Evolutionary conservation across 805 yeast species (phyloP), one percentile per base, ranked within the genome.

Genomic region (Yarrowia divulgata): DNA sequence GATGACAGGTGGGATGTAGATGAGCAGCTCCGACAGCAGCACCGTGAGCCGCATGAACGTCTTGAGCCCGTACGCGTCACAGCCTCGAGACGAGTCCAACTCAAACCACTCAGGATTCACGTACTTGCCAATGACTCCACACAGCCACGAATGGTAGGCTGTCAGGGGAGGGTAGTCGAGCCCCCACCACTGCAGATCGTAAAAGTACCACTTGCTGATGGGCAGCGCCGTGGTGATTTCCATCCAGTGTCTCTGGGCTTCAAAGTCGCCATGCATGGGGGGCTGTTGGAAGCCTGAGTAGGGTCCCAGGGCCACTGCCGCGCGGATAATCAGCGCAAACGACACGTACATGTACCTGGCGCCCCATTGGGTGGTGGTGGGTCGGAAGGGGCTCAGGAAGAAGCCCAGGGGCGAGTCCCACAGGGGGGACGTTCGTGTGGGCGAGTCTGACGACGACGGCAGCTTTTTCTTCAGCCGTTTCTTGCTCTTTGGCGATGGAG

Each of bases 221-320:
- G 97, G 95, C 62, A 93, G 77, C 73, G 88, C 87, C 48, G 83
- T 87, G 0, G 98, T 94, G 67, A 94, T 82, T 77, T 95, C 99
- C 85, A 95, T 84, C 99, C 99, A 95, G 78, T 94, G 99, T 73
- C 99, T 85, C 78, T 95, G 99, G 0, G 98, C 98, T 78, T 95
- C 99, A 75, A 95, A 94, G 77, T 95, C 99, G 8, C 99, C 99
- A 81, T 82, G 87, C 86, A 91, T 86, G 5, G 98, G 98, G 9
- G 90, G 87, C 1, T 82, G 80, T 9, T 79, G 79, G 71, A 78
- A 77, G 0, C 99, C 99, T 29, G 97, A 91, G 75, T 87, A 93
- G 5, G 92, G 84, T 0, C 98, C 99, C 45, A 93, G 81, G 0
- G 97, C 97, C 29, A 94, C 88, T 0, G 97, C 97, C 67, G 91